A percentile compares a stretch with the other conserved stretches of the same genome.
Evolutionary conservation across 1,284 basidiomycete species (phyloP).

Genomic region (Entoloma clypeatum): DNA sequence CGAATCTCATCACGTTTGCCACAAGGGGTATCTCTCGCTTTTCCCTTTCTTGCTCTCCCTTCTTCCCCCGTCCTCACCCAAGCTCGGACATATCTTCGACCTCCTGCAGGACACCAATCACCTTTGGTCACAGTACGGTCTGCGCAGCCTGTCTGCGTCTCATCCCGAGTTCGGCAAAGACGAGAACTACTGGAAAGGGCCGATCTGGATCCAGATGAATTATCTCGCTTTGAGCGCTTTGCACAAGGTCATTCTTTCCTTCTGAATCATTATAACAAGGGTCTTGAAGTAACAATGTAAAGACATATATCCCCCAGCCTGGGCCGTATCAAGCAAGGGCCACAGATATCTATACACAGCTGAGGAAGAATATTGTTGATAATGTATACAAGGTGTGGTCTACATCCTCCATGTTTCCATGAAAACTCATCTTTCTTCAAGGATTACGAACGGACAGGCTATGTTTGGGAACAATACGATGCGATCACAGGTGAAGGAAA

Average conservation of each 20-base stretch:
- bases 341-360: conserved; percentile 71
- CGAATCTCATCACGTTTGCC: conserved; percentile 86
- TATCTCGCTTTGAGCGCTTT: conserved; percentile 81
- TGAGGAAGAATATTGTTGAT: conserved; percentile 79
- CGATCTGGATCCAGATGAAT: conserved; percentile 97
- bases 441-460: conserved; percentile 90
- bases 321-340: conserved; percentile 80
- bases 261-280: conserved; percentile 3
- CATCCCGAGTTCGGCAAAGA: conserved; percentile 88
- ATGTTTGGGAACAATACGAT: conserved; percentile 97
- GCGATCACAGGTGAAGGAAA: conserved; percentile 77
- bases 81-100: conserved; percentile 77
- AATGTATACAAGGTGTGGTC: conserved; percentile 77
- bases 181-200: conserved; percentile 96
- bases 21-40: conserved; percentile 88
- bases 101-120: conserved; percentile 76
- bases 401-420: conserved; percentile 1
- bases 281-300: conserved; percentile 7
- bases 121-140: conserved; percentile 87
- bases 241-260: conserved; percentile 53
- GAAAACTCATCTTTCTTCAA: conserved; percentile 29
- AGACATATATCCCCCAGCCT: conserved; percentile 77
- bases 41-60: conserved; percentile 88
- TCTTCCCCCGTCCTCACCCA: conserved; percentile 71
- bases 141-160: conserved; percentile 80